Evolutionary conservation across 805 yeast species (phyloP), one percentile per base, ranked within the genome.

Genomic region (Grigorovia humatica): DNA sequence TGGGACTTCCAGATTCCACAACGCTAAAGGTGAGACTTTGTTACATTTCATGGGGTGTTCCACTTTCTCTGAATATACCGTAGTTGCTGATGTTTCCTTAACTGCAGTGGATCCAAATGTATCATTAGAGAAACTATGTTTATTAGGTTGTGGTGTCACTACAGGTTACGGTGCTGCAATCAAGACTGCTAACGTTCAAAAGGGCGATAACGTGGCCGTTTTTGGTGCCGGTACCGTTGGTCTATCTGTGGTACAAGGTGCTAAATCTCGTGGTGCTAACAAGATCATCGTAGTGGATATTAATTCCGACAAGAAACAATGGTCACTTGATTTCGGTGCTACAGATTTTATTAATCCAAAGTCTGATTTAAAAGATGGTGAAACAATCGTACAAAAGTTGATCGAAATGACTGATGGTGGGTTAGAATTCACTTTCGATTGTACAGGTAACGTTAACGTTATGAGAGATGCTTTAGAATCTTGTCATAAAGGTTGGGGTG

Each of bases 151-250:
- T 71, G 99, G 99, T 76, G 87, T 93, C 64, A 93, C 99, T 51
- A 93, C 99, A 50, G 99, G 99, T 57, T 87, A 87, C 67, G 99
- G 99, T 70, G 96, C 98, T 49, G 99, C 97, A 51, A 79, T 86
- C 61, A 87, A 87, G 74, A 88, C 96, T 49, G 98, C 97, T 54
- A 57, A 66, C 61, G 91, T 95, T 54, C 82, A 85, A 66, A 77
- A 80, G 67, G 97, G 96, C 60, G 97, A 91, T 67, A 87, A 85
- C 54, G 89, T 93, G 56, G 99, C 96, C 46, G 87, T 93, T 44
- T 93, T 95, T 66, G 99, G 99, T 67, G 95, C 95, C 53, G 99
- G 99, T 53, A 86, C 96, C 65, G 96, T 93, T 54, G 99, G 99
- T 56, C 77, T 95, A 60, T 84, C 96, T 15, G 98, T 88, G 46